phyloP scores from a whole-genome alignment of 1,139 yeast species.

The Pichia sp. region DNA sequence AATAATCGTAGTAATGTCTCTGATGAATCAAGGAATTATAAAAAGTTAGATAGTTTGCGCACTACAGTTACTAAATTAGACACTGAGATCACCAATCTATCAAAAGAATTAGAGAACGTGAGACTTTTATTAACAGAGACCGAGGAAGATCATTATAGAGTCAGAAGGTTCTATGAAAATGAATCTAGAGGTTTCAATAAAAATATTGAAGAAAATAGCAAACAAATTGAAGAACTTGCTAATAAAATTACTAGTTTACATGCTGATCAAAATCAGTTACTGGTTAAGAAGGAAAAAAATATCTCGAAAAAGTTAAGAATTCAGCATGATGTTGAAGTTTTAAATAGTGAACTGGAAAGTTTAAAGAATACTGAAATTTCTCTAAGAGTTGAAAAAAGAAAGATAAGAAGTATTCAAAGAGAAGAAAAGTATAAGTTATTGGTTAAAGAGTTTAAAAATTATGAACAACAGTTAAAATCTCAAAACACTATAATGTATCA shows the following conservation, averaged over 20 bases:
- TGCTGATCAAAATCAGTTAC: constrained; percentile 31
- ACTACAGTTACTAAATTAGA: constrained; percentile 38
- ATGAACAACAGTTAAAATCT: constrained; percentile 20
- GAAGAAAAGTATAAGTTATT: constrained; percentile 21
- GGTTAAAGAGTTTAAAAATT: constrained; percentile 19
- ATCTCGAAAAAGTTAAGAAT: constrained; percentile 27
- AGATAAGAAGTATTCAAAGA: constrained; percentile 23
- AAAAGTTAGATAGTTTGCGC: constrained; percentile 38
- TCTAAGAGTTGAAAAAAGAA: constrained; percentile 29
- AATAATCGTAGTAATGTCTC: constrained; percentile 42
- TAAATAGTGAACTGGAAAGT: constrained; percentile 30
- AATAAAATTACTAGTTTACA: constrained; percentile 25
- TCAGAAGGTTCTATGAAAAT: constrained; percentile 36
- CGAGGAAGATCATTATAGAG: constrained; percentile 35
- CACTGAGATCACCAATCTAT: constrained; percentile 33
- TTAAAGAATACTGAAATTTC: constrained; percentile 28
- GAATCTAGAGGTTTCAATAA: constrained; percentile 32
- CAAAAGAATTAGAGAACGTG: constrained; percentile 31
- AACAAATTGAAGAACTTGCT: constrained; percentile 21
- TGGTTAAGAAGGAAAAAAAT: constrained; percentile 33
- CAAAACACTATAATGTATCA: constrained; percentile 1
- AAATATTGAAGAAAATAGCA: constrained; percentile 29
- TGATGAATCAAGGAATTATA: constrained; percentile 41
- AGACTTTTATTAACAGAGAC: constrained; percentile 32
- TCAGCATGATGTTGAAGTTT: constrained; percentile 23